These are phyloP conservation scores for Pterula multifida DNA, from an alignment of 1,284 basidiomycete genomes.

Conservation along the genomic window DNA sequence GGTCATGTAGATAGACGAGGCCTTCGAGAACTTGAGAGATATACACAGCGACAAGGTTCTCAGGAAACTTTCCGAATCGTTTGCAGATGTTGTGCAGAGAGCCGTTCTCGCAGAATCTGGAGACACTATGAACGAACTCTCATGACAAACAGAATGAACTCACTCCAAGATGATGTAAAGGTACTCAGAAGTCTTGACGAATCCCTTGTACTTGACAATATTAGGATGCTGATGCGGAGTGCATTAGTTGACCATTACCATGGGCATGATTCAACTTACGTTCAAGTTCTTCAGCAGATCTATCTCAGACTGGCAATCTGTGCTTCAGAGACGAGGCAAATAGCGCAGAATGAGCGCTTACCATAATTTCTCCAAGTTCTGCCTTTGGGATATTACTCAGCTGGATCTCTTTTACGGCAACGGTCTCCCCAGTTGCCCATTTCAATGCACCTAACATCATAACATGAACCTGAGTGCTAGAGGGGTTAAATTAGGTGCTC, in stretches of 20 bases:
- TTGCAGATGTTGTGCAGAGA: conserved; percentile 93
- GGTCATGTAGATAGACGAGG: conserved; percentile 89
- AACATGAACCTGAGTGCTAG: conserved; percentile 3
- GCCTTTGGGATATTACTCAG: conserved; percentile 87
- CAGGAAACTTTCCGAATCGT: conserved; percentile 96
- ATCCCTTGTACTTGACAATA: conserved; percentile 98
- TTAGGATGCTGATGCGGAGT: conserved; percentile 57
- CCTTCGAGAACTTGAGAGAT: conserved; percentile 91
- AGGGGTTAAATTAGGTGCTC: conserved; percentile 20
- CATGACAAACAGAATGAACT: conserved; percentile 14
- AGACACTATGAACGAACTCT: conserved; percentile 3
- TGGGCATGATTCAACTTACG: conserved; percentile 28
- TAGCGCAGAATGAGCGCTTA: conserved; percentile 22
- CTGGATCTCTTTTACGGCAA: conserved; percentile 92
- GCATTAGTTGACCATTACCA: neutral
- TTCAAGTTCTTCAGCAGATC: conserved; percentile 95
- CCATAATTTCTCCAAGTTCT: conserved; percentile 96
- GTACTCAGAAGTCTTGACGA: conserved; percentile 88
- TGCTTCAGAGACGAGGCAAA: conserved; percentile 9
- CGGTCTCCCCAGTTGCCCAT: conserved; percentile 93
- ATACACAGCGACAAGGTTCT: conserved; percentile 92
- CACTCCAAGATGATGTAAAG: conserved; percentile 95
- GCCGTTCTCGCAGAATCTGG: conserved; percentile 94
- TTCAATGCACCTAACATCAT: conserved; percentile 70
- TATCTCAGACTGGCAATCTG: conserved; percentile 83